phyloP scores from a whole-genome alignment of 2,329 filamentous ascomycete genomes.

The Exophiala mesophila region DNA sequence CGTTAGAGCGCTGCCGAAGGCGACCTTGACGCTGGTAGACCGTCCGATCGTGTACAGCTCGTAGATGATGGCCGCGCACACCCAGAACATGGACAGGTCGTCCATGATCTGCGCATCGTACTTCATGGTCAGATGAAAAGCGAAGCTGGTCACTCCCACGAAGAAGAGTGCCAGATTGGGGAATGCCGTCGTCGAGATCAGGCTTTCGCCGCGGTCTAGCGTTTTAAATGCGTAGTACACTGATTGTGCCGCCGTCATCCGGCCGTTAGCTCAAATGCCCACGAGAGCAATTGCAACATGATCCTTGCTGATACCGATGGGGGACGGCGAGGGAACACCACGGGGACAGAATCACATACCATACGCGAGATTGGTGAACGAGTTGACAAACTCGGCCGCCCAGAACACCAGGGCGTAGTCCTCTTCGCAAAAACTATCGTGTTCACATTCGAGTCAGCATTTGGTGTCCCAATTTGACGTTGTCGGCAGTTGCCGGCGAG shows the following conservation, averaged over 20 bases:
- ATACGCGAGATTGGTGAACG: conserved; percentile 29
- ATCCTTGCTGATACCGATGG: not conserved
- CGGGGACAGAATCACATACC: conserved; percentile 8
- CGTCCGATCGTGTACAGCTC: conserved; percentile 19
- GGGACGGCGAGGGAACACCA: too few relatives aligned
- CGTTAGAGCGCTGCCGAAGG: conserved; percentile 13
- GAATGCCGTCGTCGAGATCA: conserved; percentile 17
- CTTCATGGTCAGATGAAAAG: conserved; percentile 27
- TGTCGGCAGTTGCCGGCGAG: too few relatives aligned
- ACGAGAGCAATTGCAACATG: not conserved
- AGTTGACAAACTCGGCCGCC: conserved; percentile 30
- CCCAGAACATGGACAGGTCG: conserved; percentile 25
- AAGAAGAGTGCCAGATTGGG: conserved; percentile 26
- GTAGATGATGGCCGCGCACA: conserved; percentile 22
- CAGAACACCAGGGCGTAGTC: conserved; percentile 28
- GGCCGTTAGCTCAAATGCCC: too few relatives aligned
- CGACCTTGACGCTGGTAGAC: conserved; percentile 7
- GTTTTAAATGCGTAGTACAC: conserved; percentile 22
- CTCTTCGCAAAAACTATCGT: conserved; percentile 23
- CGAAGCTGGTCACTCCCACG: conserved; percentile 24
- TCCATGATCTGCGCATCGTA: conserved; percentile 22
- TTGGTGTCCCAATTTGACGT: too few relatives aligned
- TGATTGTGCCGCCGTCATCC: not conserved
- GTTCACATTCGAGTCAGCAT: not conserved
- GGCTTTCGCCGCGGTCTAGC: conserved; percentile 12